Evolutionary conservation across 139 green algal genomes (phyloP).

Genomic region (Picochlorum sp.): DNA sequence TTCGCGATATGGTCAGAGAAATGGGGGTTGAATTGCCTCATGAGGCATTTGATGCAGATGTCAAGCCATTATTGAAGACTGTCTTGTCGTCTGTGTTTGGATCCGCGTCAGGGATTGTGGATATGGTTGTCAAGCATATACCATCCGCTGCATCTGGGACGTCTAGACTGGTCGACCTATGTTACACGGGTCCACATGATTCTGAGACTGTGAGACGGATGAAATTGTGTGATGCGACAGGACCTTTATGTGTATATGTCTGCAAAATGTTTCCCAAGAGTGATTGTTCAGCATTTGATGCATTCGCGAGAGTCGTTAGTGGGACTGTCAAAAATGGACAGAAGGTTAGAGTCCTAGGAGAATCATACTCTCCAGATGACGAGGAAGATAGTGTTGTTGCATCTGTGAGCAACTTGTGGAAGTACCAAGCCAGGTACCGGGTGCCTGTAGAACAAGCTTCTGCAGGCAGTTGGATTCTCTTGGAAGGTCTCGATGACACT

Average conservation of each 20-base stretch:
- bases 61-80: conserved; percentile 86
- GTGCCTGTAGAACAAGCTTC: conserved; percentile 62
- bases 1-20: conserved; percentile 54
- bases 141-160: conserved; percentile 65
- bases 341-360: conserved; percentile 65
- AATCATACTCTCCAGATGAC: conserved; percentile 89
- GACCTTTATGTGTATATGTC: conserved; percentile 82
- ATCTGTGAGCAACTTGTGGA: conserved; percentile 52
- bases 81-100: conserved; percentile 59
- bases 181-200: conserved; percentile 75
- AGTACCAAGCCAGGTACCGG: conserved; percentile 77
- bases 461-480: conserved; percentile 60
- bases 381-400: conserved; percentile 88
- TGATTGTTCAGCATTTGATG: conserved; percentile 80
- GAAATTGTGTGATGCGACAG: conserved; percentile 63
- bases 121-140: conserved; percentile 83
- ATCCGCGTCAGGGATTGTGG: conserved; percentile 65
- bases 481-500: conserved; percentile 81
- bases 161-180: conserved; percentile 53
- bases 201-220: conserved; percentile 57
- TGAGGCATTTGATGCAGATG: conserved; percentile 65
- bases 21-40: conserved; percentile 78
- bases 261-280: conserved; percentile 88
- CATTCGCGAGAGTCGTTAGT: conserved; percentile 82
- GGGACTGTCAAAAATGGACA: conserved; percentile 81